These are phyloP conservation scores for Grosmannia serpens DNA, from an alignment of 2,329 filamentous ascomycete genomes.

Conservation along the genomic window DNA sequence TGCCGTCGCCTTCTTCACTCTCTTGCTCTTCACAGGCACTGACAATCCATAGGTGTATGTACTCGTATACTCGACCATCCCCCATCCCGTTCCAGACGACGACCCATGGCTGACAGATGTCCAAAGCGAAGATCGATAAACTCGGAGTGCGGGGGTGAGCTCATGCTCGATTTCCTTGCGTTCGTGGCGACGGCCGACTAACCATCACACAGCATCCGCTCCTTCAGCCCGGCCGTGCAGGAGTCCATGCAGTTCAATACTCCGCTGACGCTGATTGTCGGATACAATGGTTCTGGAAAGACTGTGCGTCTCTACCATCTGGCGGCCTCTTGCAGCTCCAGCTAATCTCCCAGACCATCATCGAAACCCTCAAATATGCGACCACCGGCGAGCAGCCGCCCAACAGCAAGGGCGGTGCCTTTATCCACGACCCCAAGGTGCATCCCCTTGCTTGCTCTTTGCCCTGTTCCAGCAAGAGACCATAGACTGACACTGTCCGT, in stretches of 20 bases:
- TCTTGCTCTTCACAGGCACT: neutral
- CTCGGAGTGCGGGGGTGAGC: slow-evolving; percentile 15
- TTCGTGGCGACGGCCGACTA: neutral
- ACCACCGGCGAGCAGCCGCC: slow-evolving; percentile 89
- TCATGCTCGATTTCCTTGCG: neutral
- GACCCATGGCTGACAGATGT: neutral
- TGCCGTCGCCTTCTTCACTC: neutral
- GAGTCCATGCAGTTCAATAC: slow-evolving; percentile 81
- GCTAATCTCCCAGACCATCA: slow-evolving; percentile 53
- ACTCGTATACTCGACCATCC: too few relatives aligned
- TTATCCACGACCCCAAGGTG: slow-evolving; percentile 93
- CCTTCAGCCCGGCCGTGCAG: slow-evolving; percentile 63
- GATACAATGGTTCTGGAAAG: slow-evolving; percentile 94
- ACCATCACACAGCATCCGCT: slow-evolving; percentile 41
- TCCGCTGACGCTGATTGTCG: slow-evolving; percentile 90
- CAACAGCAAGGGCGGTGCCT: slow-evolving; percentile 81
- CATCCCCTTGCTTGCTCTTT: neutral
- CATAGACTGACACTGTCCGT: neutral
- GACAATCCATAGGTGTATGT: neutral
- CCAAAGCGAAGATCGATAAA: slow-evolving; percentile 15
- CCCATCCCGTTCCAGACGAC: neutral
- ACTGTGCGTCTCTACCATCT: slow-evolving; percentile 34
- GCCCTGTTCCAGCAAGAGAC: neutral
- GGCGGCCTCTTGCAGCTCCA: neutral
- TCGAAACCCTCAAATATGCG: slow-evolving; percentile 96